Conservation (phyloP, 73 alveolate species). For the Paramecium sonneborni region DNA sequence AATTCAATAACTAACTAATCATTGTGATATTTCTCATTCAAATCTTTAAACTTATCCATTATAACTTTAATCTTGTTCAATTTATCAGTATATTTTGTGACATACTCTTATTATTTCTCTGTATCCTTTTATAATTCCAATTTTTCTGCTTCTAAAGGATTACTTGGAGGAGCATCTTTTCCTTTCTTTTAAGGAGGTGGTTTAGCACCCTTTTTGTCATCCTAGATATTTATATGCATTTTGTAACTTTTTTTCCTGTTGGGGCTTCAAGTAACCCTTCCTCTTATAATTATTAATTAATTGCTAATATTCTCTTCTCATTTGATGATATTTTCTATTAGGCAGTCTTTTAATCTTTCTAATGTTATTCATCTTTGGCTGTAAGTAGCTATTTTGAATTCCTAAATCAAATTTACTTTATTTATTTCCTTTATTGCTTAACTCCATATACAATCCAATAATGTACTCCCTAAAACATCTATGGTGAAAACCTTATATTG, state of each 20-base stretch:
- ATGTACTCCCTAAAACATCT: conserved; percentile 49
- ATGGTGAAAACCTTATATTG: conserved; percentile 58
- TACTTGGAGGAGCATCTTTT: conserved; percentile 60
- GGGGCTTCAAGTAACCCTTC: conserved; percentile 56
- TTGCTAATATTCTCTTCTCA: conserved; percentile 50
- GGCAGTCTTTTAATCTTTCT: conserved; percentile 39
- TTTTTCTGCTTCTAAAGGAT: conserved; percentile 64
- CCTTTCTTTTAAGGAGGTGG: conserved; percentile 69
- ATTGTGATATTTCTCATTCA: conserved; percentile 49
- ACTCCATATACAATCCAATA: conserved; percentile 65
- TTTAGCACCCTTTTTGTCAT: conserved; percentile 48
- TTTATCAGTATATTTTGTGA: conserved; percentile 52
- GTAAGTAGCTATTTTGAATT: conserved; percentile 4
- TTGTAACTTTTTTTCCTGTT: conserved; percentile 53
- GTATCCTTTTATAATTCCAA: conserved; percentile 53
- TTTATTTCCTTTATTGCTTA: conserved; percentile 59
- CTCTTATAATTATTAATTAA: conserved; percentile 26
- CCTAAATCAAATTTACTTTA: background rate
- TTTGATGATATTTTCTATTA: conserved; percentile 20
- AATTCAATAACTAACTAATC: conserved; percentile 54
- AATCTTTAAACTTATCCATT: conserved; percentile 25
- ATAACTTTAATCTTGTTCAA: conserved; percentile 31
- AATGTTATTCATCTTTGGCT: conserved; percentile 63
- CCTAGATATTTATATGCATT: background rate
- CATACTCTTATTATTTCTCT: conserved; percentile 49